Base-by-base conservation (phyloP, 1,139 yeast genomes). In the Lodderomyces margitis region DNA sequence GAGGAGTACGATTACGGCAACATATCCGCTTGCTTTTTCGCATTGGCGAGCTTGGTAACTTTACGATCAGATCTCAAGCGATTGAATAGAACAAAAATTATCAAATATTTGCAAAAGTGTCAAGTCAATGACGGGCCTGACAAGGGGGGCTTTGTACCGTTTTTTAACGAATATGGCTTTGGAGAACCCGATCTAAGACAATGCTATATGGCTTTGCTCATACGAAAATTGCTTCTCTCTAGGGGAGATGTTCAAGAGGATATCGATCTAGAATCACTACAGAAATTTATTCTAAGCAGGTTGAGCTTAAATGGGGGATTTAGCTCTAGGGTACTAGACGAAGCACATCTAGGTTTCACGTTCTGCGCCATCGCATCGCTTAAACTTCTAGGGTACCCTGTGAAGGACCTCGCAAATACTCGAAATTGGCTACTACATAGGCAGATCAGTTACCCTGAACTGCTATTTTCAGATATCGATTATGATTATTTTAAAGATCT, bases 291-390 rank as follows among this genome's bases (percentile, higher is more conserved):
- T 0, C 35, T 58, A n/a, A 49, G 59, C 0, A 64, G 80, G 31
- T 59, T 71, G 28, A 68, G 73, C 32, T 72, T 62, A 48, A 81
- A 77, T 53, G 98, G 98, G 1, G 98, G 96, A 0, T 66, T 73
- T 42, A 59, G 71, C 24, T 61, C 69, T 10, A 38, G 50, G 5
- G 46, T 48, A 2, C 43, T 49, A 32, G 70, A 76, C 17, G 98
- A 92, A 60, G 73, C 94, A 2, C 98, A 92, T 62, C 80, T 91
- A 7, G 98, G 98, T 0, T 74, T 85, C 48, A 85, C 96, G 0
- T 92, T 81, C 56, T 91, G 98, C 62, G 96, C 88, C 0, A 55
- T 92, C 32, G 87, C 87, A 0, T 64, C 87, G 1, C 68, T 88
- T 45, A 59, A 61, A 30, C 53, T 87, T 36, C 56, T 81, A 4